Evolutionary conservation across 345 rosid species (phyloP), one percentile per base, ranked within the genome.

Genomic region (Linum lewisii): DNA sequence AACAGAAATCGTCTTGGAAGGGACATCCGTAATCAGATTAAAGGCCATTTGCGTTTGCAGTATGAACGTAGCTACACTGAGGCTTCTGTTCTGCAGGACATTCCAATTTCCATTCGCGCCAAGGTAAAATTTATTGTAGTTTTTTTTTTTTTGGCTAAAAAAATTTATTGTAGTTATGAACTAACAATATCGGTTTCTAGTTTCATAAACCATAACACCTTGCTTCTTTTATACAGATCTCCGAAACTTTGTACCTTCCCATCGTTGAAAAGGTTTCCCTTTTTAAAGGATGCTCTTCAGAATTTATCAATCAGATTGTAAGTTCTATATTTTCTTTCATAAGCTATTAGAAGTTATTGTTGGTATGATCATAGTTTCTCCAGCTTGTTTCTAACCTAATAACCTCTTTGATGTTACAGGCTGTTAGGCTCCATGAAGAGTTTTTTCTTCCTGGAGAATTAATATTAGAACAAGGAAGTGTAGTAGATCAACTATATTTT

Each of bases 361-460:
- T 29, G 34, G 7, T 29, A 29, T 29, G 3, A 38, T 38, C 47
- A 42, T 11, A 42, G 21, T 24, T 22, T 34, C 45, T 57, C 25
- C 18, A n/a, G 23, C 51, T 3, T 51, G 19, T 22, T 47, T 53
- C 1, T 51, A 11, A 21, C 6, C 8, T 3, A 22, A 9, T 2
- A 6, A 52, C 21, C 5, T 52, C 9, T 61, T 57, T 25, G 34
- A 63, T 45, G 36, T 73, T 58, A 49, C 76, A 86, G 95, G 95
- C 78, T 24, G 81, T 72, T 59, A 84, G 78, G 70, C 84, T 93
- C 49, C 97, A 93, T 70, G 99, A 93, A 79, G 99, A 93, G 66
- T 90, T 90, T 72, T 89, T 82, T 75, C 94, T 93, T 59, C 99
- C 97, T 0, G 96, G 97, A 70, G 97, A 93, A 84, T 85, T 90